These are phyloP conservation scores for Chrysanthemum lavandulifolium DNA, from an alignment of 129 eudicot species.

Conservation along the genomic window DNA sequence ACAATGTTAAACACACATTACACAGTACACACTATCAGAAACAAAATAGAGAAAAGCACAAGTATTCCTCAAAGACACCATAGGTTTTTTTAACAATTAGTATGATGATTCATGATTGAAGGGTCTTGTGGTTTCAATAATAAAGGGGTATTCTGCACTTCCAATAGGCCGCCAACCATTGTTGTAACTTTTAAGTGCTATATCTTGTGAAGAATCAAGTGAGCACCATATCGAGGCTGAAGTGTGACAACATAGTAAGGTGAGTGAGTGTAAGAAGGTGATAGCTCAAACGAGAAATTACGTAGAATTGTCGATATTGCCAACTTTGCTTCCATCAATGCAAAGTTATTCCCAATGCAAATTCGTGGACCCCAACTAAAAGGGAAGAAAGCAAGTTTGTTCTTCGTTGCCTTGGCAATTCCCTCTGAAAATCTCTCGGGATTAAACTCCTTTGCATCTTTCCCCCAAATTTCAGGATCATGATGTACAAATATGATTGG, in stretches of 20 bases:
- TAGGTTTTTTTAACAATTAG: neutral
- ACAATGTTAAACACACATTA: slow-evolving; percentile 20
- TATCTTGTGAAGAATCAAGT: slow-evolving; percentile 38
- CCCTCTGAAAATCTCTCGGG: slow-evolving; percentile 68
- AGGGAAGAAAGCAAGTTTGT: slow-evolving; percentile 47
- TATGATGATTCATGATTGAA: neutral
- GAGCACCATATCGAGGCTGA: slow-evolving; percentile 55
- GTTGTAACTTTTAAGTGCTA: slow-evolving; percentile 3
- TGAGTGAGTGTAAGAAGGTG: slow-evolving; percentile 59
- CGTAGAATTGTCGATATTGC: slow-evolving; percentile 45
- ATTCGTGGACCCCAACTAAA: slow-evolving; percentile 69
- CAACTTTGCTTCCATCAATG: slow-evolving; percentile 56
- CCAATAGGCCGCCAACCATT: neutral
- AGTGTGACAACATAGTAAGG: slow-evolving; percentile 44
- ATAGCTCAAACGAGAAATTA: slow-evolving; percentile 48
- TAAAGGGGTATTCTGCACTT: neutral
- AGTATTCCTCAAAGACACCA: slow-evolving; percentile 14
- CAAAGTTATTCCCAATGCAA: slow-evolving; percentile 66
- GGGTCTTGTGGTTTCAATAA: neutral
- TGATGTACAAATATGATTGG: slow-evolving; percentile 51
- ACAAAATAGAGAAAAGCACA: neutral
- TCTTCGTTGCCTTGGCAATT: slow-evolving; percentile 52
- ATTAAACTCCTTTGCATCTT: slow-evolving; percentile 50
- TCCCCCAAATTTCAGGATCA: slow-evolving; percentile 57
- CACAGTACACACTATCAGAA: slow-evolving; percentile 8